Evolutionary conservation across 2,329 filamentous ascomycete species (phyloP), one percentile per base, ranked within the genome.

Genomic region (Trichothecium sympodiale): DNA sequence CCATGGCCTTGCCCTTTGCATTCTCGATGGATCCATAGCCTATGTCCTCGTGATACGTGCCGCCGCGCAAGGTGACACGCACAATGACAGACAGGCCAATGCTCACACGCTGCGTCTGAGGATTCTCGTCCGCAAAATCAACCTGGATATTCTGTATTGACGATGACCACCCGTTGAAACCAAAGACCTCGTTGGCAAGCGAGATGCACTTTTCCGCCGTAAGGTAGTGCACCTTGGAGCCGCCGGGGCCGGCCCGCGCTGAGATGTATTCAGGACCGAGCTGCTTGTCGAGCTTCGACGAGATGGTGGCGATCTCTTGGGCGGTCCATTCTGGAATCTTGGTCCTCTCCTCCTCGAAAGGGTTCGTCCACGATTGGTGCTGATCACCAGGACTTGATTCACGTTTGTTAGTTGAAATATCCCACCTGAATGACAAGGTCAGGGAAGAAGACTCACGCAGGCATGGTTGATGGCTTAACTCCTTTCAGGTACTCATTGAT

Each of bases 21-120:
- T 98, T 98, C 57, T 96, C 89, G 47, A 94, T 94, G 46, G 91
- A 84, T 7, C 91, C 91, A 52, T 98, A 98, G 18, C 91, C 91
- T 42, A 96, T 82, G 53, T 98, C 91, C 71, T 98, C 91, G 55
- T 96, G 91, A 54, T 78, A 96, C n/a, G 89, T 91, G 32, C 91
- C 91, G 59, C 96, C 89, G 43, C 80, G 81, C 36, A 98, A 62
- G 2, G 87, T 94, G 25, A 98, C 82, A 39, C 91, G 77, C 39
- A 96, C 79, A 41, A 94, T 86, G 35, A 95, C 88, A 1, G 86
- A 93, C 27, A 98, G 57, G 0, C 91, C 91, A 26, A 96, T 67
- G 43, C 74, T 87, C 47, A 95, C 78, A 54, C 80, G 89, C 41
- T 80, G 72, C 8, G 78, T 87, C 48, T 80, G 73, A 13, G 78